Conservation (phyloP, 495 filamentous ascomycete genomes). For the Neurospora sp. region DNA sequence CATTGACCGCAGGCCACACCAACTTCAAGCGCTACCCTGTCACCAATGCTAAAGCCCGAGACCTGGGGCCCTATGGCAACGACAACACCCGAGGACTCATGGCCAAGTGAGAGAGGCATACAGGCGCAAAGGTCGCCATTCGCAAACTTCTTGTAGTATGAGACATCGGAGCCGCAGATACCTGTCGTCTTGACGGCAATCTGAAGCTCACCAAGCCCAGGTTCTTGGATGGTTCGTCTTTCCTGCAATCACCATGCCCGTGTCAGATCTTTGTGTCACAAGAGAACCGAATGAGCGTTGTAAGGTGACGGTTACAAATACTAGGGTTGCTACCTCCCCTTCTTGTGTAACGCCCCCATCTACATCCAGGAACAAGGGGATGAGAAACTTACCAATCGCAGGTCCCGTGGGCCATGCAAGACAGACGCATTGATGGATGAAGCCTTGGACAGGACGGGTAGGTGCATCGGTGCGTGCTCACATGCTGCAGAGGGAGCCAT, state of each 20-base stretch:
- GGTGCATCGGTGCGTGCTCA: conserved; percentile 33
- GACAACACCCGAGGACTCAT: conserved; percentile 67
- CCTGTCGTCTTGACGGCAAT: conserved; percentile 64
- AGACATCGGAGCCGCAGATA: conserved; percentile 75
- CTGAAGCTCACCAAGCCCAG: conserved; percentile 52
- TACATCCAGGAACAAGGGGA: conserved; percentile 6
- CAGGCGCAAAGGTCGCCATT: conserved; percentile 74
- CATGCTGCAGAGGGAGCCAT: conserved; percentile 38
- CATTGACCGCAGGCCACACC: conserved; percentile 74
- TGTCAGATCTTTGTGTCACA: conserved; percentile 7
- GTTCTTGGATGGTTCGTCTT: conserved; percentile 35
- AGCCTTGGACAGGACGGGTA: conserved; percentile 30
- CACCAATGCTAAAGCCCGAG: conserved; percentile 47
- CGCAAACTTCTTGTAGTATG: conserved; percentile 77
- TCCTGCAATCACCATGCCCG: conserved; percentile 24
- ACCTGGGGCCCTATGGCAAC: conserved; percentile 51
- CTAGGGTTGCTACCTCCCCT: neutral
- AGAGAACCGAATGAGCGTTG: neutral
- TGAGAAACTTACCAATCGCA: conserved; percentile 35
- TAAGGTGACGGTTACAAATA: neutral
- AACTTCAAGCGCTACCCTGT: conserved; percentile 82
- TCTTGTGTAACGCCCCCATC: conserved; percentile 19
- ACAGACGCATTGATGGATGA: conserved; percentile 40
- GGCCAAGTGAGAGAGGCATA: conserved; percentile 63
- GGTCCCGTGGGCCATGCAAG: conserved; percentile 39